These are phyloP conservation scores for Delonix regia DNA, from an alignment of 306 rosid species.

Conservation along the genomic window DNA sequence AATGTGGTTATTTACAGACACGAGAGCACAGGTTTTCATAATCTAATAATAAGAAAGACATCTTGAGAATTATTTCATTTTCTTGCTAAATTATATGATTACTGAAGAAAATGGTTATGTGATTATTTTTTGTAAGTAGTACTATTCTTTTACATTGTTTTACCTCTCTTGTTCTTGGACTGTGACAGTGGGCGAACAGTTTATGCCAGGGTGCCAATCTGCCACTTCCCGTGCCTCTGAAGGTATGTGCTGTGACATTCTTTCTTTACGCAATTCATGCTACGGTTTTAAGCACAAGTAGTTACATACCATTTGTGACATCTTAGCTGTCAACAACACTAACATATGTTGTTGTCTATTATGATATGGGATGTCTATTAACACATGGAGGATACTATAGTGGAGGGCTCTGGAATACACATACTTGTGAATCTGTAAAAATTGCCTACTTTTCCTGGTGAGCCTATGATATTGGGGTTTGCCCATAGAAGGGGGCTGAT, in stretches of 20 bases:
- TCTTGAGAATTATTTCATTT: neutral
- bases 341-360: neutral
- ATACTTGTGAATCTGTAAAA: neutral
- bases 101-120: neutral
- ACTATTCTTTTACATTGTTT: constrained; percentile 1
- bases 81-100: neutral
- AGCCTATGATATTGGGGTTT: too few species aligned
- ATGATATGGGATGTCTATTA: neutral
- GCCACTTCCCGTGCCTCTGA: constrained; percentile 86
- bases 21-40: neutral
- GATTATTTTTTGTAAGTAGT: neutral
- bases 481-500: neutral
- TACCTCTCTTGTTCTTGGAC: neutral
- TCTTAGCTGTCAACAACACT: neutral
- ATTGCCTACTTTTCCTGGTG: neutral
- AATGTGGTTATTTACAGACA: neutral
- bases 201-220: constrained; percentile 92
- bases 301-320: neutral
- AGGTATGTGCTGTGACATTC: constrained; percentile 49
- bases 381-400: neutral
- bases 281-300: neutral
- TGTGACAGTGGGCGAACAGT: constrained; percentile 90
- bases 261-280: constrained; percentile 13
- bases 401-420: neutral
- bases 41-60: neutral